phyloP scores from a whole-genome alignment of 2,329 filamentous ascomycete genomes.

The Claviceps africana region DNA sequence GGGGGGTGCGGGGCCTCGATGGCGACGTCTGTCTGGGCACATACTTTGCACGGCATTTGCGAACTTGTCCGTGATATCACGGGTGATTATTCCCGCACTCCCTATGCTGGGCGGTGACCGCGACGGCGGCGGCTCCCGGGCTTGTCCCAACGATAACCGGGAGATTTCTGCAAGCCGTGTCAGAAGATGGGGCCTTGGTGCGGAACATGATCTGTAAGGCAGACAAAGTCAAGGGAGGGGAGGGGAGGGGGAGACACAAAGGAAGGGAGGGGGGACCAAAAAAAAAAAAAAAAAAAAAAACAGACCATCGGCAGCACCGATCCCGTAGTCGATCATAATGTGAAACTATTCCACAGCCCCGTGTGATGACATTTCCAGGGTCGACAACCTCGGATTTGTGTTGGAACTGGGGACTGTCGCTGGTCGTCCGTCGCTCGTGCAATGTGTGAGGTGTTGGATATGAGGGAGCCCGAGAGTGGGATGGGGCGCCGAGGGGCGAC shows the following conservation, averaged over 20 bases:
- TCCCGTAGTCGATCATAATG: constrained; percentile 22
- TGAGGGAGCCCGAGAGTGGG: background rate
- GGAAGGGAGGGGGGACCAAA: too few species aligned
- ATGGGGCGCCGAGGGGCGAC: constrained; percentile 3
- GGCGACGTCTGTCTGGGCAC: constrained; percentile 8
- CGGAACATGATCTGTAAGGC: too few species aligned
- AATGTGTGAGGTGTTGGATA: background rate
- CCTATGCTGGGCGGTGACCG: constrained; percentile 25
- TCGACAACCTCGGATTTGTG: background rate
- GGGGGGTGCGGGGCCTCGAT: too few species aligned
- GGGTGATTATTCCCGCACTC: constrained; percentile 36
- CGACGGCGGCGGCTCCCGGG: constrained; percentile 16
- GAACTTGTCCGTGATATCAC: constrained; percentile 46
- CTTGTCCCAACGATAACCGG: constrained; percentile 25
- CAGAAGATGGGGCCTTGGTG: constrained; percentile 10
- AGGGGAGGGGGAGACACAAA: background rate
- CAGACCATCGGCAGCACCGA: constrained; percentile 22
- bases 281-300: background rate
- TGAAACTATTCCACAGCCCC: constrained; percentile 4
- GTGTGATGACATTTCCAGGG: constrained; percentile 4
- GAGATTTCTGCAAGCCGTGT: constrained; percentile 23
- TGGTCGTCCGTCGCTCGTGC: background rate
- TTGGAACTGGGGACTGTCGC: background rate
- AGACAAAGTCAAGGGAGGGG: too few species aligned
- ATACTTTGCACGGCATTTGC: constrained; percentile 37